Base-by-base conservation (phyloP, 2,329 filamentous ascomycete species). In the Clonostachys solani region DNA sequence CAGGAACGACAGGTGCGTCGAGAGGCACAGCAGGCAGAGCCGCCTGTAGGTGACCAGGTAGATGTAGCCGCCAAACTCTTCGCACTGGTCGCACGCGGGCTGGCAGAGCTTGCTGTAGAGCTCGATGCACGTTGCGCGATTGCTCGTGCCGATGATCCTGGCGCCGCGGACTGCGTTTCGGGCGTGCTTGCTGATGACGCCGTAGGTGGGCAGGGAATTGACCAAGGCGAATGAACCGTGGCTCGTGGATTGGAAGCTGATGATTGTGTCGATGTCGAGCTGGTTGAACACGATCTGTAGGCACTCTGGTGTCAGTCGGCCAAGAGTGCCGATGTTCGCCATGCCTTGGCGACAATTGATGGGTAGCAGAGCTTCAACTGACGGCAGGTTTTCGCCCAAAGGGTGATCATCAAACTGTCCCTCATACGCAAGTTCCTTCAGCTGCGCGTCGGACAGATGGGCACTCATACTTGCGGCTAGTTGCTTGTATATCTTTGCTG, bases 1-100 rank as follows among this genome's bases (percentile, higher is more conserved):
- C 40, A 64, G 55, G 47, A 64, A 69, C 42, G 52, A 49, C 2
- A 41, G 17, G 6, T 59, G 46, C 16, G 47, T 44, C 33, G 59
- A 56, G 49, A 68, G 63, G 55, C 67, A 69, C 12, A 61, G 50
- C 48, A 60, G 68, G 54, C 69, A 73, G 44, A 71, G 64, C 2
- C 67, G 63, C 33, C 51, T 54, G 51, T 63, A 68, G 42, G 57
- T 61, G 42, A 71, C 54, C n/a, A 71, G 58, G 50, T 69, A 69
- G 43, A 71, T 53, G 48, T 68, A 64, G 40, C 55, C 58, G 34
- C 62, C 67, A 47, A 71, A 68, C 15, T 58, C 51, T n/a, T 56
- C 56, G 54, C 69, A 71, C 9, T 33, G 49, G 40, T 56, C 55
- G 53, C 68, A 72, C 40, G 58, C 45, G 8, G 47, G 45, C 12